phyloP scores from a whole-genome alignment of 73 alveolate species.

The Breviolum minutum region DNA sequence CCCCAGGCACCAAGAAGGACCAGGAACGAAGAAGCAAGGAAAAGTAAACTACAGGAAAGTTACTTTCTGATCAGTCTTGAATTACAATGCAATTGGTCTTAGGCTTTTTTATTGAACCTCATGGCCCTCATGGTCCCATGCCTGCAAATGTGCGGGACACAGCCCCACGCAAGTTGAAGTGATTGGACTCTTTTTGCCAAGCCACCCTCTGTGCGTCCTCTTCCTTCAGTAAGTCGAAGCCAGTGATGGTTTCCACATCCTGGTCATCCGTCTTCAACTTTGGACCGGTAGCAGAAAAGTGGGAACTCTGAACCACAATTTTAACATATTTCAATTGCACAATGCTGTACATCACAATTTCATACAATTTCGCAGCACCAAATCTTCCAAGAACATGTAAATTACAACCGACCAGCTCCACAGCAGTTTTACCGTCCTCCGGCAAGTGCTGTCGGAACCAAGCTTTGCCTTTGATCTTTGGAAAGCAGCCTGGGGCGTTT shows the following conservation, averaged over 20 bases:
- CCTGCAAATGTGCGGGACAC: too few species aligned
- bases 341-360: background rate
- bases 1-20: too few species aligned
- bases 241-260: constrained; percentile 12
- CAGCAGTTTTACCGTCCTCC: background rate
- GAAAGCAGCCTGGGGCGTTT: constrained; percentile 52
- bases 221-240: constrained; percentile 4
- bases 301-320: background rate
- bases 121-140: too few species aligned
- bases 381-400: background rate
- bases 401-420: background rate
- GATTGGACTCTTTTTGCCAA: too few species aligned
- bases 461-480: constrained; percentile 42
- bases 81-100: too few species aligned
- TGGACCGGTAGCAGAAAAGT: background rate
- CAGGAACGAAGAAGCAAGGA: too few species aligned
- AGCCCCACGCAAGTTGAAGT: background rate
- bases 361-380: background rate
- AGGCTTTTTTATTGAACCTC: too few species aligned
- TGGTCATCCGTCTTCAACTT: background rate
- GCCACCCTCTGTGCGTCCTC: constrained; percentile 19
- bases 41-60: too few species aligned
- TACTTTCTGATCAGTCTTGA: too few species aligned
- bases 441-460: constrained; percentile 88
- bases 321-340: background rate